phyloP scores from a whole-genome alignment of 768 basidiomycete species.

The Tulasnella sp. region DNA sequence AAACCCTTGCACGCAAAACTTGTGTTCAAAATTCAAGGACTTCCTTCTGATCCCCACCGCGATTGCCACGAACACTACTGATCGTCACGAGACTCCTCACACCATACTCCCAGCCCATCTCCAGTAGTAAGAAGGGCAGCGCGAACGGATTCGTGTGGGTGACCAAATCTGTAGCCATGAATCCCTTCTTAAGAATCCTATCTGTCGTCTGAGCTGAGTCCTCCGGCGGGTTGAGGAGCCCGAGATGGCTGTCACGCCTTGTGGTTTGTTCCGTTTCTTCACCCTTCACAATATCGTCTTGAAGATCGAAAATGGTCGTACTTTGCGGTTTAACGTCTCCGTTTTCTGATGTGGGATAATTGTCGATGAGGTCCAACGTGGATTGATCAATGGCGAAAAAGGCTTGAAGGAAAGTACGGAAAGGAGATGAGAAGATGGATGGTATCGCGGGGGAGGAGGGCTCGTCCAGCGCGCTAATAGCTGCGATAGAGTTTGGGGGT shows the following conservation, averaged over 20 bases:
- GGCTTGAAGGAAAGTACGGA: slow-evolving; percentile 4
- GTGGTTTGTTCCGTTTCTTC: background rate
- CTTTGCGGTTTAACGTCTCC: background rate
- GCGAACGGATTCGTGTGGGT: slow-evolving; percentile 3
- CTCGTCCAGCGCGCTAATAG: background rate
- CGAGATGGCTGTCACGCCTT: background rate
- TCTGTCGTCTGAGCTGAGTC: background rate
- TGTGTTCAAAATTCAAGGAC: no score
- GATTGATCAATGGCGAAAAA: background rate
- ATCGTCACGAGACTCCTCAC: slow-evolving; percentile 6
- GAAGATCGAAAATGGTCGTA: background rate
- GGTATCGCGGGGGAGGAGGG: background rate
- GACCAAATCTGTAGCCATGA: background rate
- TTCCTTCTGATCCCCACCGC: no score
- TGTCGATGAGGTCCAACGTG: background rate
- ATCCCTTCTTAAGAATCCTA: background rate
- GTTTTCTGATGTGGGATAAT: background rate
- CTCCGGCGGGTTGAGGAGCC: background rate
- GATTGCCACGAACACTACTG: no score
- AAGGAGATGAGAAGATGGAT: background rate
- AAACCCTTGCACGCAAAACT: no score
- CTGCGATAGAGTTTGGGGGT: background rate
- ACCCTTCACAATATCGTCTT: background rate
- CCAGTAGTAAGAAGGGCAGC: slow-evolving; percentile 1
- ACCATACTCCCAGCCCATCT: slow-evolving; percentile 8